phyloP scores from a whole-genome alignment of 192 early-diverging fungal genomes.

The Coemansia pectinata region DNA sequence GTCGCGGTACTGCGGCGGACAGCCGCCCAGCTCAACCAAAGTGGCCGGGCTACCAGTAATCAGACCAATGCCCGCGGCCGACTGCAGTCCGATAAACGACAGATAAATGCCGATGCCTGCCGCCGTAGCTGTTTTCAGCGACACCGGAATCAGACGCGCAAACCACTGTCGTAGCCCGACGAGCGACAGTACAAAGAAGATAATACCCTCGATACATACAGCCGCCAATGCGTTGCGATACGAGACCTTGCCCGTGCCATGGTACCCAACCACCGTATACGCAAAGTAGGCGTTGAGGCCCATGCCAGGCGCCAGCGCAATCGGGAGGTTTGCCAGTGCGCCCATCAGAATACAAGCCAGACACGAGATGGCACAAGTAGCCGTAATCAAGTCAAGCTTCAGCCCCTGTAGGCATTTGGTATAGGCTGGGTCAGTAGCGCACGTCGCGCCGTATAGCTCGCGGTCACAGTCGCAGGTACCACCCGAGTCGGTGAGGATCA shows the following conservation, averaged over 20 bases:
- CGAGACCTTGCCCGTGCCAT: constrained; percentile 73
- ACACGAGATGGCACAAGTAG: constrained; percentile 66
- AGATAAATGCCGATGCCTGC: constrained; percentile 79
- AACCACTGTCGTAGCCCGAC: constrained; percentile 81
- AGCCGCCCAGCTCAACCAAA: constrained; percentile 72
- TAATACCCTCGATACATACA: constrained; percentile 79
- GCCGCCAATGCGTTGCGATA: constrained; percentile 71
- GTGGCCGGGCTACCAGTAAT: constrained; percentile 64
- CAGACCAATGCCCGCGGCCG: constrained; percentile 79
- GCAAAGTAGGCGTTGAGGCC: constrained; percentile 84
- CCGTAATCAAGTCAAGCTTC: constrained; percentile 73
- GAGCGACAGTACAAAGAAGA: constrained; percentile 75
- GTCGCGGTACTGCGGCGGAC: constrained; percentile 59
- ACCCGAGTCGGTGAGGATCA: constrained; percentile 74
- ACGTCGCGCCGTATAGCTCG: constrained; percentile 56
- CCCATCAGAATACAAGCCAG: constrained; percentile 71
- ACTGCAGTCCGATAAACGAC: constrained; percentile 77
- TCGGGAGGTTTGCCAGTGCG: constrained; percentile 70
- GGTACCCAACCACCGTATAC: constrained; percentile 81
- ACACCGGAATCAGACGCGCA: constrained; percentile 68
- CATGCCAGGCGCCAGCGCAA: constrained; percentile 82
- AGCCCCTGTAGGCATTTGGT: constrained; percentile 62
- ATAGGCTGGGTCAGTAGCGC: constrained; percentile 62
- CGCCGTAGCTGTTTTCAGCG: constrained; percentile 72
- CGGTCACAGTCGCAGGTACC: constrained; percentile 75